Base-by-base conservation (phyloP, 176 grass and related monocot species). In the Aechmea fasciata region DNA sequence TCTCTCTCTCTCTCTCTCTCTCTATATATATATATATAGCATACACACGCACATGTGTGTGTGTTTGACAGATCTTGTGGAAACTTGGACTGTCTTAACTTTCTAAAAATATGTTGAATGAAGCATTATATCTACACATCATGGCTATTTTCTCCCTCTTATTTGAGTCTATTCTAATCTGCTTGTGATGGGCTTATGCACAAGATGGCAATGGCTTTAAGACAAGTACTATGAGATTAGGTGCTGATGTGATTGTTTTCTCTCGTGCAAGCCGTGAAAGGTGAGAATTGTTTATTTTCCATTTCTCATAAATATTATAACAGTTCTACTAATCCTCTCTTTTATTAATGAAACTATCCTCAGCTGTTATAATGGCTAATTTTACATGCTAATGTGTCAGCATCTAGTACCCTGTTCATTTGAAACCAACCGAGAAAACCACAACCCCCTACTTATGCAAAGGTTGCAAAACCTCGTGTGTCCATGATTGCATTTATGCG, bases 181-280 rank as follows among this genome's bases (percentile, higher is more conserved):
- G 9, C 73, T 76, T 49, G 47, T 47, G 22, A 69, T 68, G 28
- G 72, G 2, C 6, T 65, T 41, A 78, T 61, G 63, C 53, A 50
- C n/a, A 77, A 96, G 93, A 96, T 67, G 88, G 92, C 66, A 96
- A 96, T 85, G 93, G 93, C 22, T 96, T 96, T 78, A 96, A 96
- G 79, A 96, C 93, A 63, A 96, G 93, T 82, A 96, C 93, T 69
- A 96, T 96, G 93, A 89, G 93, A 80, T 82, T 96, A 28, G 93
- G 93, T 79, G 83, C 93, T 77, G 93, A 96, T 79, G 93, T 86
- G 47, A 81, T 91, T 79, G 88, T 96, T 71, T 96, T 90, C 59
- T 92, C 77, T 76, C 76, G 78, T 63, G 79, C 93, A 79, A 57
- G 57, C 25, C 57, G 76, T 69, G 86, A 73, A 85, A 78, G 88